Percentiles rank a stretch among this genome's conserved stretches.
Conservation (phyloP, 225 moss, liverwort and hornwort genomes). For the Marchantia polymorpha region DNA sequence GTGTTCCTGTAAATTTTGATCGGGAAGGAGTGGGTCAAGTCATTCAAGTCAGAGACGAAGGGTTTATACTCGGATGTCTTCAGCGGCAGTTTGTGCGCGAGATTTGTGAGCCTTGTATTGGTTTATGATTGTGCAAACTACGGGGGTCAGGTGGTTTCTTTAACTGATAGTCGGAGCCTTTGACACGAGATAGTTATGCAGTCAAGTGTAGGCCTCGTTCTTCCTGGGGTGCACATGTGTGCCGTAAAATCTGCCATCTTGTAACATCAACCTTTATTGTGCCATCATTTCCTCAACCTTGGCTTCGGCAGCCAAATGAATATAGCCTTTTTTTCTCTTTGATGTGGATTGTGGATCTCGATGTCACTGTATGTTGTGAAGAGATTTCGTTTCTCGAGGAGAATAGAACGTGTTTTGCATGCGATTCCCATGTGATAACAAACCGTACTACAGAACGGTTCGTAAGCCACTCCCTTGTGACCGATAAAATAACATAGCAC, state of each 20-base stretch:
- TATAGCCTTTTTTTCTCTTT: too few species aligned
- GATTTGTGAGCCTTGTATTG: not conserved
- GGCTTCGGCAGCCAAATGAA: not conserved
- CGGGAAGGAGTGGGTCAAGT: not conserved
- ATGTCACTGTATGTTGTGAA: too few species aligned
- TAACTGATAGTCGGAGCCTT: not conserved
- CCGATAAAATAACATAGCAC: too few species aligned
- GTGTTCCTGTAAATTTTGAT: conserved; percentile 1
- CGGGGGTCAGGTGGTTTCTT: not conserved
- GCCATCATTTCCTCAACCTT: not conserved
- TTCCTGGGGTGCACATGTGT: not conserved
- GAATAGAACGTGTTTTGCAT: too few species aligned
- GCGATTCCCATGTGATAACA: too few species aligned
- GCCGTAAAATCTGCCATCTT: conserved; percentile 5
- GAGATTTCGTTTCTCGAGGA: too few species aligned
- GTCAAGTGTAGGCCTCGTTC: not conserved
- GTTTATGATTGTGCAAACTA: not conserved
- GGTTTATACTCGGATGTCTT: not conserved
- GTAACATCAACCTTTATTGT: not conserved
- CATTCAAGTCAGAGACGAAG: not conserved
- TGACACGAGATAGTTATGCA: not conserved
- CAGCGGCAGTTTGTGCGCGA: not conserved
- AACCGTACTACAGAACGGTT: too few species aligned
- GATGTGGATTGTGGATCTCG: too few species aligned
- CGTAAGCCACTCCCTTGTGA: too few species aligned